phyloP scores from a whole-genome alignment of 163 green algal genomes.

The Chlamydomonas reinhardtii region DNA sequence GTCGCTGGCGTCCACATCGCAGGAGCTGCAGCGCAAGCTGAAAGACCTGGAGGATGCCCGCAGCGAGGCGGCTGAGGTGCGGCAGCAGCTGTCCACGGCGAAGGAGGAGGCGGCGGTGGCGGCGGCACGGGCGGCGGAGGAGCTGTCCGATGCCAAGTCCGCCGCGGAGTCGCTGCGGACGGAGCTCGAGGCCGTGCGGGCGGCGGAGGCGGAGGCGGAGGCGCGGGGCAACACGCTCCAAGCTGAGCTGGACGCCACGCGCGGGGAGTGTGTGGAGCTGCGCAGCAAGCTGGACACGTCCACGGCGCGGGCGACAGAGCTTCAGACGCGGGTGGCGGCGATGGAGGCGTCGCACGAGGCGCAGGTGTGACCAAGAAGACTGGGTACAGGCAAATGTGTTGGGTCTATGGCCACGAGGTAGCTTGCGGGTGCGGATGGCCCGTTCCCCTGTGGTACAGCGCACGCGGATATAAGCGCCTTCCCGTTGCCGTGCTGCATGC shows the following conservation, averaged over 20 bases:
- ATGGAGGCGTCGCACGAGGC: conserved; percentile 40
- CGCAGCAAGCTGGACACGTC: conserved; percentile 27
- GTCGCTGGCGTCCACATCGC: neutral
- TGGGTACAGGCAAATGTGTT: too few relatives aligned
- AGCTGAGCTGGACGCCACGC: neutral
- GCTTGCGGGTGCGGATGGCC: too few relatives aligned
- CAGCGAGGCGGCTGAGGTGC: neutral
- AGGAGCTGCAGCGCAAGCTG: conserved; percentile 19
- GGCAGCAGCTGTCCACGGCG: conserved; percentile 19
- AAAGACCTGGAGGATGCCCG: conserved; percentile 15
- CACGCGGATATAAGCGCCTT: too few relatives aligned
- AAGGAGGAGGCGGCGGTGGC: conserved; percentile 14
- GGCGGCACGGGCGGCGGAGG: conserved; percentile 12
- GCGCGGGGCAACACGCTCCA: neutral
- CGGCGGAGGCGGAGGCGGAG: neutral
- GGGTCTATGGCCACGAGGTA: too few relatives aligned
- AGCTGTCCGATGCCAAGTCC: conserved; percentile 21
- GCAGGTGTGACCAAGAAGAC: neutral
- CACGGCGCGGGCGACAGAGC: neutral
- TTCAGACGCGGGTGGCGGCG: conserved; percentile 25
- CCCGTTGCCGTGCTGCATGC: too few relatives aligned
- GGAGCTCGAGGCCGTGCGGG: neutral
- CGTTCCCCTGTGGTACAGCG: too few relatives aligned
- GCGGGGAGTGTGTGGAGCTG: conserved; percentile 9
- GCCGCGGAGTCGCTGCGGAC: neutral